Percentiles rank a stretch among this genome's conserved stretches.
phyloP scores from a whole-genome alignment of 2,329 filamentous ascomycete species.

The Botrytis squamosa region DNA sequence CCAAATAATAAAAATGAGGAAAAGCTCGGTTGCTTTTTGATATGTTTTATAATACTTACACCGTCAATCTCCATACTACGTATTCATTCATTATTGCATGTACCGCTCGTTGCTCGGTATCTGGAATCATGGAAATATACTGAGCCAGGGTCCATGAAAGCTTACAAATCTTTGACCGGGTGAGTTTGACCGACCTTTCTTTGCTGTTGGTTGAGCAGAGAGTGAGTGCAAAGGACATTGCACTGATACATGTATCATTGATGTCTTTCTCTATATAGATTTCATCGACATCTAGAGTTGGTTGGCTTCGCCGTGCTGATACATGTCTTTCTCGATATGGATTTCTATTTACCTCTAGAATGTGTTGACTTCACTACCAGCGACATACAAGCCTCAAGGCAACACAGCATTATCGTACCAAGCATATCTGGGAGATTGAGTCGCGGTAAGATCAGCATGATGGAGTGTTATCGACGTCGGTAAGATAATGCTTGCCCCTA shows the following conservation, averaged over 20 bases:
- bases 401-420: neutral
- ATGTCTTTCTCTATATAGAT: neutral
- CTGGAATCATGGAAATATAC: neutral
- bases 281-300: neutral
- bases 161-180: neutral
- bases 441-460: neutral
- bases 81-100: neutral
- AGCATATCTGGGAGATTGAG: neutral
- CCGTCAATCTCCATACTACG: neutral
- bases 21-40: too few species aligned
- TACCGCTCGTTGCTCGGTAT: neutral
- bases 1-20: too few species aligned
- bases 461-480: neutral
- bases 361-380: neutral
- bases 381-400: neutral
- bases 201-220: neutral
- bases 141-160: neutral
- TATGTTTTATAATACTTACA: too few species aligned
- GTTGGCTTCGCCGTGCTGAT: neutral
- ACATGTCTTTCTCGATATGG: neutral
- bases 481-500: constrained; percentile 8
- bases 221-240: neutral
- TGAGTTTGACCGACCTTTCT: constrained; percentile 1
- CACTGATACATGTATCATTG: neutral
- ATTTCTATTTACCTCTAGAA: neutral